phyloP scores from a whole-genome alignment of 2,329 filamentous ascomycete species.

The Parasarocladium wereldwijsianum region DNA sequence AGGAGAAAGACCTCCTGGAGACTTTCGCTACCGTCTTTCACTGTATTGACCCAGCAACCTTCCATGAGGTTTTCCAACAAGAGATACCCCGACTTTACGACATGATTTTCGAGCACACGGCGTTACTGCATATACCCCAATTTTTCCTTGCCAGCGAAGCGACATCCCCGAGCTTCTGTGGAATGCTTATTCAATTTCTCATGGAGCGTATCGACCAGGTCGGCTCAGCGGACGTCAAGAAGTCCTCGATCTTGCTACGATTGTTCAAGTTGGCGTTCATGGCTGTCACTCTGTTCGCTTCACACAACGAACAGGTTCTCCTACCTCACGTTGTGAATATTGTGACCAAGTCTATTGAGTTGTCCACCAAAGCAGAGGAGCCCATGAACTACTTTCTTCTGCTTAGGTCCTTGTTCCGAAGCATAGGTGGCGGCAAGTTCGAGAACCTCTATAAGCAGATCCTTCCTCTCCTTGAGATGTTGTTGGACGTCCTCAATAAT shows the following conservation, averaged over 20 bases:
- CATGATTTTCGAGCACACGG: slow-evolving; percentile 94
- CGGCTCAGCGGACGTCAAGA: slow-evolving; percentile 79
- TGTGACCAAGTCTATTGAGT: slow-evolving; percentile 90
- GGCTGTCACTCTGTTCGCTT: slow-evolving; percentile 92
- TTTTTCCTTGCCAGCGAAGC: slow-evolving; percentile 98
- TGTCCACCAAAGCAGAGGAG: slow-evolving; percentile 89
- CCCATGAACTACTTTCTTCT: slow-evolving; percentile 98
- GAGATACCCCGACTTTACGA: slow-evolving; percentile 95
- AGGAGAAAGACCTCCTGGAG: slow-evolving; percentile 94
- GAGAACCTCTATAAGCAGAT: slow-evolving; percentile 98
- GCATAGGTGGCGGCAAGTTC: slow-evolving; percentile 93
- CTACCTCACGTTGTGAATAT: slow-evolving; percentile 95
- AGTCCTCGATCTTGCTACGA: slow-evolving; percentile 80
- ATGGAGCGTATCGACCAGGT: slow-evolving; percentile 96
- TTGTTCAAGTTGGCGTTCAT: slow-evolving; percentile 98
- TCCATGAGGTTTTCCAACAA: slow-evolving; percentile 95
- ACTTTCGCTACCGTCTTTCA: slow-evolving; percentile 98
- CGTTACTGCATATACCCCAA: slow-evolving; percentile 86
- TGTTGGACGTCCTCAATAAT: slow-evolving; percentile 93
- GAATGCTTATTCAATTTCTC: slow-evolving; percentile 92
- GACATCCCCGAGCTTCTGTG: slow-evolving; percentile 92
- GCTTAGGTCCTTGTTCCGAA: slow-evolving; percentile 80
- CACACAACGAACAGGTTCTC: slow-evolving; percentile 89
- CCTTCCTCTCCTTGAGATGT: slow-evolving; percentile 87
- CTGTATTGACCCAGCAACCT: slow-evolving; percentile 93